phyloP scores from a whole-genome alignment of 257 asterid genomes.

The Apocynum venetum region DNA sequence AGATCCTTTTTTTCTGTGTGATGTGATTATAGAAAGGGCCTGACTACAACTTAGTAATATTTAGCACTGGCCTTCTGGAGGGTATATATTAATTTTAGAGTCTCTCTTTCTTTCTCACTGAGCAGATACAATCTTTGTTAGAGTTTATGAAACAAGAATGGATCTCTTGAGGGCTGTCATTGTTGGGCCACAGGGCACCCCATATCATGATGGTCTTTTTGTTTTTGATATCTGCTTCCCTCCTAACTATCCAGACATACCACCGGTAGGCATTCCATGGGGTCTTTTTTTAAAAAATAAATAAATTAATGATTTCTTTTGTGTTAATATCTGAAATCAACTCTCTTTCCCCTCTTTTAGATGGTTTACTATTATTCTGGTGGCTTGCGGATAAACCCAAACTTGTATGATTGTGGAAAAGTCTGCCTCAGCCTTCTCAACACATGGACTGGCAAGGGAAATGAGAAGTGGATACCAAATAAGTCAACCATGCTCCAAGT shows the following conservation, averaged over 20 bases:
- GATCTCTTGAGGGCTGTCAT: conserved; percentile 34
- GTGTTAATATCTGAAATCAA: background rate
- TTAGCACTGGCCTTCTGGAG: background rate
- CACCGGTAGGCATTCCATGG: conserved; percentile 28
- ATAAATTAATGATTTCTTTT: background rate
- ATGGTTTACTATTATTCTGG: conserved; percentile 29
- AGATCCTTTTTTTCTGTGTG: background rate
- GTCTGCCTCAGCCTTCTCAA: conserved; percentile 39
- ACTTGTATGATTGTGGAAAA: conserved; percentile 29
- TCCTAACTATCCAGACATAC: conserved; percentile 24
- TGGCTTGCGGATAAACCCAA: conserved; percentile 35
- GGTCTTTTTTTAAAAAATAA: background rate
- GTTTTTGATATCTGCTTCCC: conserved; percentile 35
- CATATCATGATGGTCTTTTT: conserved; percentile 37
- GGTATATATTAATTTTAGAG: background rate
- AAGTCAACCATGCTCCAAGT: conserved; percentile 34
- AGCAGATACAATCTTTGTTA: conserved; percentile 32
- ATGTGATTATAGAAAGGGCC: background rate
- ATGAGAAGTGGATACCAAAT: conserved; percentile 31
- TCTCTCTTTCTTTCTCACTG: background rate
- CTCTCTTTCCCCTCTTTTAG: conserved; percentile 17
- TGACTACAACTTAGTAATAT: background rate
- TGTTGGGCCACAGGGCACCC: conserved; percentile 36
- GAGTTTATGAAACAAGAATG: conserved; percentile 36
- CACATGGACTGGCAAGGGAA: conserved; percentile 27